phyloP scores from a whole-genome alignment of 352 stramenopile genomes.

The Globisporangium abappressorium region DNA sequence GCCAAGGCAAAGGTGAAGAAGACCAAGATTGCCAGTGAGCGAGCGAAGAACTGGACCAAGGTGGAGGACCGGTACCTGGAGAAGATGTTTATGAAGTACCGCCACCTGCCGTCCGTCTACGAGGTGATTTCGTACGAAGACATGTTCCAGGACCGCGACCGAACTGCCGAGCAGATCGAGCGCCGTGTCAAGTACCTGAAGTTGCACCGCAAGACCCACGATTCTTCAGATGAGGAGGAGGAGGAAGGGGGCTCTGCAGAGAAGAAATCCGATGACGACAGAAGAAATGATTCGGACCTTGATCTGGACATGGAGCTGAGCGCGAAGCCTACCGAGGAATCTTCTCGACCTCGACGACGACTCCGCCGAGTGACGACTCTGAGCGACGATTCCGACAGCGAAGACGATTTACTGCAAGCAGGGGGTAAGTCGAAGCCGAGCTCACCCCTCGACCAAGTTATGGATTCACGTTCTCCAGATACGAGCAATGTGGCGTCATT shows the following conservation, averaged over 20 bases:
- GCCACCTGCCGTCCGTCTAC: conserved; percentile 79
- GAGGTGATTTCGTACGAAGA: conserved; percentile 89
- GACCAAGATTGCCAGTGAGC: conserved; percentile 35
- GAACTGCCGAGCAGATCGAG: conserved; percentile 82
- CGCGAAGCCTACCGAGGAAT: conserved; percentile 19
- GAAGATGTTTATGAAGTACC: conserved; percentile 77
- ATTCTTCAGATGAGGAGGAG: conserved; percentile 56
- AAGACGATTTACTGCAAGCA: conserved; percentile 36
- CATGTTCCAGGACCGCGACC: conserved; percentile 87
- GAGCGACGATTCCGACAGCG: conserved; percentile 39
- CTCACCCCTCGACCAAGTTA: neutral
- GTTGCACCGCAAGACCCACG: conserved; percentile 66
- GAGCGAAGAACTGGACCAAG: conserved; percentile 80
- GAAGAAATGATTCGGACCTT: conserved; percentile 15
- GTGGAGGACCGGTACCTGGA: conserved; percentile 79
- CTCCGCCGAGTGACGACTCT: conserved; percentile 43
- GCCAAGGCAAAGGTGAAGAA: conserved; percentile 4
- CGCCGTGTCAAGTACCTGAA: conserved; percentile 82
- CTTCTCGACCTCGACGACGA: conserved; percentile 32
- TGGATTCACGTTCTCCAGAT: conserved; percentile 3
- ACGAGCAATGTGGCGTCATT: neutral
- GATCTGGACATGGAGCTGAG: conserved; percentile 17
- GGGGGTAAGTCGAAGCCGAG: neutral
- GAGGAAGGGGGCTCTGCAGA: conserved; percentile 7
- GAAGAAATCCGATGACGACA: conserved; percentile 12